Evolutionary conservation across 1,284 basidiomycete genomes (phyloP).

Genomic region (Omphalotus olearius): DNA sequence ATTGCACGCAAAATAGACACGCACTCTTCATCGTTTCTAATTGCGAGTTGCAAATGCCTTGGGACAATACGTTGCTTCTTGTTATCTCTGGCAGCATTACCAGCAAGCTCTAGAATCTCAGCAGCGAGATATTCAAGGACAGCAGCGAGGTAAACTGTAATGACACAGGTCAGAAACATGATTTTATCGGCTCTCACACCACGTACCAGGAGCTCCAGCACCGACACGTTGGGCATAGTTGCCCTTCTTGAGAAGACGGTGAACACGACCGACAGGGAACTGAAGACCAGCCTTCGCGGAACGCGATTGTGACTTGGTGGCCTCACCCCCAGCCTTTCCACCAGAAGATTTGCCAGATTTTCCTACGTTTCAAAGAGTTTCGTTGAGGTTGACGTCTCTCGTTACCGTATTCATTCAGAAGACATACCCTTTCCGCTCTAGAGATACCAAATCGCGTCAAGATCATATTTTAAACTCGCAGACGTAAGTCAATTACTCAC

Average conservation of each 20-base stretch:
- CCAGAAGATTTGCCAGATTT: constrained; percentile 61
- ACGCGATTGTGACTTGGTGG: constrained; percentile 35
- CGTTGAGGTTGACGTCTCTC: too few relatives aligned
- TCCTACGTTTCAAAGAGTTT: constrained; percentile 24
- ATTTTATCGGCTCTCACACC: background rate
- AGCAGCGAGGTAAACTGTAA: constrained; percentile 69
- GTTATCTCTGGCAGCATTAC: constrained; percentile 81
- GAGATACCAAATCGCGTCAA: constrained; percentile 8
- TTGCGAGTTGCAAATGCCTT: constrained; percentile 85
- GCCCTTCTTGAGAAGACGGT: constrained; percentile 56
- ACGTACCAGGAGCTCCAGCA: constrained; percentile 74
- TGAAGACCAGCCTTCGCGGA: constrained; percentile 32
- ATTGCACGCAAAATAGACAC: constrained; percentile 17
- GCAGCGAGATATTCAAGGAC: constrained; percentile 85
- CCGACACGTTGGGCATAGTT: constrained; percentile 53
- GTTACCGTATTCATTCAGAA: constrained; percentile 13
- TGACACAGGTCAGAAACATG: background rate
- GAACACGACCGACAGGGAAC: constrained; percentile 84
- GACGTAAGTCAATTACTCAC: background rate
- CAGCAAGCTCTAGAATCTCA: constrained; percentile 87
- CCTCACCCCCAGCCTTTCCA: constrained; percentile 48
- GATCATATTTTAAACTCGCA: background rate
- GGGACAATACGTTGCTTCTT: constrained; percentile 89
- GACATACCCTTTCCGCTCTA: constrained; percentile 48
- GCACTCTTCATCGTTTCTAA: constrained; percentile 82